A percentile compares a stretch with the other conserved stretches of the same genome.
These are phyloP conservation scores for Blastobotrys arbuscula DNA, from an alignment of 1,139 yeast genomes.

Conservation along the genomic window DNA sequence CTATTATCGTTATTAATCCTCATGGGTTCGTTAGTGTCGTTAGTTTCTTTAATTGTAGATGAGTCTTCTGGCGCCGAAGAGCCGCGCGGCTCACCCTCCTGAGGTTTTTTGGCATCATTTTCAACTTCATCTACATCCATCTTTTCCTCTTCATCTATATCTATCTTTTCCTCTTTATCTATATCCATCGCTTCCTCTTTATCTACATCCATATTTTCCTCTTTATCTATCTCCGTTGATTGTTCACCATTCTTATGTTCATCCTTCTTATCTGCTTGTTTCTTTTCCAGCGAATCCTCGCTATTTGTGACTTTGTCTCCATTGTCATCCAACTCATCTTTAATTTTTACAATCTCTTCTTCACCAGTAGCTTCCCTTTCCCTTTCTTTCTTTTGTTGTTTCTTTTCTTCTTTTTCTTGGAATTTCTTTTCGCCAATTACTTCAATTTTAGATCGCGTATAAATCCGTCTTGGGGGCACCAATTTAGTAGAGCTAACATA, in stretches of 20 bases:
- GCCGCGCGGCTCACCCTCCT: constrained; percentile 4
- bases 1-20: background rate
- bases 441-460: constrained; percentile 20
- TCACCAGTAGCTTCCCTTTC: background rate
- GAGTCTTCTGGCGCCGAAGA: background rate
- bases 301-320: background rate
- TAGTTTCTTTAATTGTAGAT: too few species aligned
- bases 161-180: background rate
- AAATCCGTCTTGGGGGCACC: constrained; percentile 25
- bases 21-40: too few species aligned
- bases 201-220: background rate
- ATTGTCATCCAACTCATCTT: background rate
- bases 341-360: background rate
- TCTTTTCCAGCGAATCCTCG: background rate
- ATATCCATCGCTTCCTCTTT: background rate
- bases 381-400: background rate
- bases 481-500: constrained; percentile 37
- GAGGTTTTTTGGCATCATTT: background rate
- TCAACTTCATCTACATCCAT: background rate
- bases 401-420: background rate
- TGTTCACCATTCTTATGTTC: background rate
- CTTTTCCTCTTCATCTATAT: background rate
- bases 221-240: background rate
- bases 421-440: constrained; percentile 9
- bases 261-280: background rate